phyloP scores from a whole-genome alignment of 1,284 basidiomycete species.

The Fomes fomentarius region DNA sequence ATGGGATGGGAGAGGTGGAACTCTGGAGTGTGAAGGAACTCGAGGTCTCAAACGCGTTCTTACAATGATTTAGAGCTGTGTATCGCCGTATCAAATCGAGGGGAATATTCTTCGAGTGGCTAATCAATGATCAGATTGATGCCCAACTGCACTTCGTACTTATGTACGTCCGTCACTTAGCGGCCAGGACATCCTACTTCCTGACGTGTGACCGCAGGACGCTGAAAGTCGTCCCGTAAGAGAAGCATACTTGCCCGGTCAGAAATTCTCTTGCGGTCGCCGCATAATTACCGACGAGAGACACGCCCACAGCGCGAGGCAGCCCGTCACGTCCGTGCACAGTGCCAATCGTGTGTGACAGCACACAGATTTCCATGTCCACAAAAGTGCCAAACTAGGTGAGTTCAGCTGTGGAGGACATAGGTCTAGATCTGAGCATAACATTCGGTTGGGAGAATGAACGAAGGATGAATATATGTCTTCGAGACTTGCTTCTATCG shows the following conservation, averaged over 20 bases:
- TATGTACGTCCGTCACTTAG: no score
- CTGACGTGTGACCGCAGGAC: no score
- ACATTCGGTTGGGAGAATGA: not conserved
- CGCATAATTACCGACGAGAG: constrained; percentile 19
- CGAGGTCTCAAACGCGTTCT: not conserved
- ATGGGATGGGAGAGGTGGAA: not conserved
- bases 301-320: constrained; percentile 9
- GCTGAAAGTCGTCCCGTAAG: not conserved
- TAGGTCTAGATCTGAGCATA: no score
- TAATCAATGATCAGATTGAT: no score
- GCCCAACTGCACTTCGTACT: no score
- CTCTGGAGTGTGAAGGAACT: not conserved
- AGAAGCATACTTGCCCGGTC: constrained; percentile 7
- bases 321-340: no score
- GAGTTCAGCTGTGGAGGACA: no score
- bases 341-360: not conserved
- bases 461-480: not conserved
- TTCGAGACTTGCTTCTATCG: no score
- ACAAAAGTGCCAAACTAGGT: no score
- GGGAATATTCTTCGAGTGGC: no score
- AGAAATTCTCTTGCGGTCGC: constrained; percentile 11
- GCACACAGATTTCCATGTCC: not conserved
- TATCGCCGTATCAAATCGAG: not conserved
- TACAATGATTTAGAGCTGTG: not conserved
- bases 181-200: no score